Conservation (phyloP, 2,329 filamentous ascomycete species). For the Cercospora sojina region DNA sequence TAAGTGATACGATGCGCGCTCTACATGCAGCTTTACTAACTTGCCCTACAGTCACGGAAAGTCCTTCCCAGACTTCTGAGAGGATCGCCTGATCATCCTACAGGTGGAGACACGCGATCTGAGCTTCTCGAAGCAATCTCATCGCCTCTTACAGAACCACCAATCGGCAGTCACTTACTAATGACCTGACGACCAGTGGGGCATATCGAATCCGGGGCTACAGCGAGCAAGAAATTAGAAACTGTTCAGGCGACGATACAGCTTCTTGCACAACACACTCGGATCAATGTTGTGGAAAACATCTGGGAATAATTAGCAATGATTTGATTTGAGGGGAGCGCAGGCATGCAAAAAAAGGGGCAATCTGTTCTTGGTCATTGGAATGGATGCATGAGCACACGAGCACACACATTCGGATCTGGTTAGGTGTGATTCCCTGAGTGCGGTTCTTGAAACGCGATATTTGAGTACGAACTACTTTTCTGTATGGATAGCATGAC, state of each 20-base stretch:
- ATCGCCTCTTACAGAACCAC: conserved; percentile 10
- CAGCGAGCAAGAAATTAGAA: conserved; percentile 2
- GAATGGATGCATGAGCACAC: conserved; percentile 1
- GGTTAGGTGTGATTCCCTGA: not conserved
- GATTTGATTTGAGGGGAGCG: not conserved
- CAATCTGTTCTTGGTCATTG: not conserved
- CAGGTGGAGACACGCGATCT: not conserved
- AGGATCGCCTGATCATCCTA: not conserved
- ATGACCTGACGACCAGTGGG: conserved; percentile 6
- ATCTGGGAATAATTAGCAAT: conserved; percentile 8
- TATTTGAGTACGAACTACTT: not conserved
- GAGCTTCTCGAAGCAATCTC: conserved; percentile 9
- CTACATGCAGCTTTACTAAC: conserved; percentile 18
- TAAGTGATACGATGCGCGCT: conserved; percentile 54
- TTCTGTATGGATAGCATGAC: conserved; percentile 11
- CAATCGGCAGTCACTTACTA: not conserved
- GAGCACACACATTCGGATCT: not conserved
- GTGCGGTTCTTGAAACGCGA: not conserved
- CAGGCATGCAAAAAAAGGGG: not conserved
- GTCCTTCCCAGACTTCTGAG: conserved; percentile 71
- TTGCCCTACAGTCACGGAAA: conserved; percentile 62
- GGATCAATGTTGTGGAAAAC: not conserved
- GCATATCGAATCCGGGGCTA: conserved; percentile 4
- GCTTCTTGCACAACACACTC: conserved; percentile 3
- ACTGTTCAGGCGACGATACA: conserved; percentile 8